Conservation (phyloP, 352 stramenopile genomes). For the Phytophthora pluvialis region DNA sequence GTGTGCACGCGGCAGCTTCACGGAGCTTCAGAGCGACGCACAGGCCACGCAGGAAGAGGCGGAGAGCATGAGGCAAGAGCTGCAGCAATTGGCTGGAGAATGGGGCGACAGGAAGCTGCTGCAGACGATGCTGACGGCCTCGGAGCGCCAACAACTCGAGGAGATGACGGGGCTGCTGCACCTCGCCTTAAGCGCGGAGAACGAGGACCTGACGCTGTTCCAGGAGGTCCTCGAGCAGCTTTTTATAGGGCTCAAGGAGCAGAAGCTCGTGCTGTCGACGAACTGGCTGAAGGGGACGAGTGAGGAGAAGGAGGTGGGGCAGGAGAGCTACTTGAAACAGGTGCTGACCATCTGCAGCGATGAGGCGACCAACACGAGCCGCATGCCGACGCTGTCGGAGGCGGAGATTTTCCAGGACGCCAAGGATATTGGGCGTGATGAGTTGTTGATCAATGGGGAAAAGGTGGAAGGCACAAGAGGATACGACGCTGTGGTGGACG, state of each 20-base stretch:
- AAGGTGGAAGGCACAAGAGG: constrained; percentile 51
- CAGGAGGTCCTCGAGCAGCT: constrained; percentile 66
- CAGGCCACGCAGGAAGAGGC: constrained; percentile 19
- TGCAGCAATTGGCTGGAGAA: constrained; percentile 41
- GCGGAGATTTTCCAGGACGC: constrained; percentile 76
- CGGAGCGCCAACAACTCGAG: constrained; percentile 32
- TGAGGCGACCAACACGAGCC: neutral
- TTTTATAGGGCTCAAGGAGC: constrained; percentile 41
- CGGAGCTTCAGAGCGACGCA: constrained; percentile 3
- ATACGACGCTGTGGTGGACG: constrained; percentile 66
- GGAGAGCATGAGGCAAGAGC: constrained; percentile 8
- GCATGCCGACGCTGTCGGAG: constrained; percentile 46
- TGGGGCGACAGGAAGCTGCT: constrained; percentile 35
- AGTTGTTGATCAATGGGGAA: constrained; percentile 70
- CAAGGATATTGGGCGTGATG: constrained; percentile 83
- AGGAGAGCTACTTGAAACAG: constrained; percentile 44
- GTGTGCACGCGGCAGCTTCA: constrained; percentile 35
- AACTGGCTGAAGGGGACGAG: constrained; percentile 44
- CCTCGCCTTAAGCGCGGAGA: constrained; percentile 37
- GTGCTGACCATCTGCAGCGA: constrained; percentile 35
- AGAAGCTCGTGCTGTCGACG: constrained; percentile 49
- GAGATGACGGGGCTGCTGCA: constrained; percentile 55
- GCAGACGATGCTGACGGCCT: constrained; percentile 14
- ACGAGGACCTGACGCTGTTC: constrained; percentile 53
- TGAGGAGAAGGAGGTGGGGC: constrained; percentile 1